Evolutionary conservation across 257 asterid species (phyloP).

Genomic region (Mentha longifolia): DNA sequence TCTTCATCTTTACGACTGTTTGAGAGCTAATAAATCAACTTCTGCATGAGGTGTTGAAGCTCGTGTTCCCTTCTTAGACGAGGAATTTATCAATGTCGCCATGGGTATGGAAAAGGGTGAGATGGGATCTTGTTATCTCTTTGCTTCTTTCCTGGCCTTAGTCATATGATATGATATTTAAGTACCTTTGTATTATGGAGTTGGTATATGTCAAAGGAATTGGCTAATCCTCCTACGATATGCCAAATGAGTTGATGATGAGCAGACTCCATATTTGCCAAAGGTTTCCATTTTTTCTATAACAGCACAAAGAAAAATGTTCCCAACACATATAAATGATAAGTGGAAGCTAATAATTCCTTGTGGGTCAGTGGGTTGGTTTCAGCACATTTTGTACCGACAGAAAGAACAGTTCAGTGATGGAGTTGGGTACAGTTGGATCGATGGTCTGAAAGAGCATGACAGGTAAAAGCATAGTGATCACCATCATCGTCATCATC

Average conservation of each 20-base stretch:
- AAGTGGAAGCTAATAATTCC: constrained; percentile 24
- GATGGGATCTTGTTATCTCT: constrained; percentile 19
- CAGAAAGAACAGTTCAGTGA: constrained; percentile 99
- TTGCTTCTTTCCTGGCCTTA: constrained; percentile 22
- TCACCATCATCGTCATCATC: too few species aligned
- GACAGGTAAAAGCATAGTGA: too few species aligned
- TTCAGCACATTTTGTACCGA: constrained; percentile 91
- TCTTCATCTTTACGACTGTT: constrained; percentile 97
- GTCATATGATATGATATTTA: neutral
- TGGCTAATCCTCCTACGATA: neutral
- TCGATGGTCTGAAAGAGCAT: constrained; percentile 93
- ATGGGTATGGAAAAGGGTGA: constrained; percentile 96
- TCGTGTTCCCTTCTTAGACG: constrained; percentile 97
- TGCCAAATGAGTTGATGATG: constrained; percentile 85
- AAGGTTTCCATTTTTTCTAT: constrained; percentile 59
- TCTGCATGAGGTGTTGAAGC: constrained; percentile 99
- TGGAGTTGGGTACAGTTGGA: constrained; percentile 99
- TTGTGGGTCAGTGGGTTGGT: constrained; percentile 44
- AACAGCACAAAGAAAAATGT: neutral
- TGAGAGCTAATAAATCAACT: constrained; percentile 97
- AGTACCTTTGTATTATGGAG: neutral
- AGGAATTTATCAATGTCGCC: constrained; percentile 86
- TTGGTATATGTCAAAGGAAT: neutral
- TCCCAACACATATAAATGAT: neutral
- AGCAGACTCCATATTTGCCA: constrained; percentile 85